Base-by-base conservation (phyloP, 495 filamentous ascomycete species). In the Penicillium lividum region DNA sequence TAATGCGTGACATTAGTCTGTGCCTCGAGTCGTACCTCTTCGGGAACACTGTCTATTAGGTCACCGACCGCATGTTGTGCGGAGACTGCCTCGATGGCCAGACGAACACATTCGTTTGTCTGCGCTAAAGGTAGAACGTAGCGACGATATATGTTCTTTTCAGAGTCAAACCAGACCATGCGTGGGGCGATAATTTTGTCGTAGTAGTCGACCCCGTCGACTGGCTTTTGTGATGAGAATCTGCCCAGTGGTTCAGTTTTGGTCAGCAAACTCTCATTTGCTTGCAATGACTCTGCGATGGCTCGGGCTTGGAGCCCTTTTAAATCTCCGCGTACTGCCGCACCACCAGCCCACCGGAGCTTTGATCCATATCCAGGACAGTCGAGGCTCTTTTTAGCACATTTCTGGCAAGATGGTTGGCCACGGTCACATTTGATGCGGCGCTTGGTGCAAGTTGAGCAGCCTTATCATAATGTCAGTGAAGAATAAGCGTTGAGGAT, bases 91-190 rank as follows among this genome's bases (percentile, higher is more conserved):
- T 22, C 44, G 11, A 47, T 27, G 15, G 44, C 44, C 28, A 47
- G 44, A 47, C 44, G 44, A 29, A 47, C 44, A 9, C 28, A 22
- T 28, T 47, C 28, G 9, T 47, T 47, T 28, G 28, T 29, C 44
- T 47, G 18, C 3, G 44, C 44, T 7, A 47, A 6, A 0, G 44
- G 44, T 5, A 47, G 44, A 13, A 47, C 28, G 4, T 47, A 8
- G 44, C 25, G 22, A 47, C 44, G 44, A 11, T 47, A 47, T 1
- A 47, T 47, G 3, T 47, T 47, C 6, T 28, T 13, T 47, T 27
- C 44, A 9, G 44, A 47, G 44, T 47, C 44, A 25, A 47, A 28
- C 44, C 44, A 47, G 25, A 47, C 44, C 44, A 47, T 47, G 9
- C 44, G 44, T 13, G 44, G 44, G 44, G 44, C 44, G 5, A 47